Percentiles rank a stretch among this genome's conserved stretches.
Evolutionary conservation across 257 asterid genomes (phyloP).

Genomic region (Lycium barbarum): DNA sequence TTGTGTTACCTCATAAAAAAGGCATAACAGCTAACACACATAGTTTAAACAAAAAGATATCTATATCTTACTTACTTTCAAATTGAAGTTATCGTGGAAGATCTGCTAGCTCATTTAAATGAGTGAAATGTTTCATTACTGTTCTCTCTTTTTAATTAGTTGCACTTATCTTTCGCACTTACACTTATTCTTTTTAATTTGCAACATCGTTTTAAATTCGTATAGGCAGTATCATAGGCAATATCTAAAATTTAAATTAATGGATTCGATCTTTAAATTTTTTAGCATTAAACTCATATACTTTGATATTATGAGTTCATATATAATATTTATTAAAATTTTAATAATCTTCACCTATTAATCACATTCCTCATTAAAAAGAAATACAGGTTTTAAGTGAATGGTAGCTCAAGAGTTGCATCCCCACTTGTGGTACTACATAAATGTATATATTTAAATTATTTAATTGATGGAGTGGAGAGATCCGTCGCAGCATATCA

Average conservation of each 20-base stretch:
- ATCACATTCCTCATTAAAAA: too few relatives aligned
- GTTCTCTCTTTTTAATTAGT: slow-evolving; percentile 18
- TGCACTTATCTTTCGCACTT: background rate
- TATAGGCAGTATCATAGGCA: background rate
- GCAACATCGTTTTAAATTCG: slow-evolving; percentile 16
- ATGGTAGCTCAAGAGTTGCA: too few relatives aligned
- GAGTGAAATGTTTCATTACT: slow-evolving; percentile 75
- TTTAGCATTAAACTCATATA: too few relatives aligned
- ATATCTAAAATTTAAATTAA: too few relatives aligned
- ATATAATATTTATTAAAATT: too few relatives aligned
- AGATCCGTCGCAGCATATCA: background rate
- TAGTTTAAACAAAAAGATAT: background rate
- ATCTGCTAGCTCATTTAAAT: slow-evolving; percentile 39
- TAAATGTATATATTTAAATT: background rate
- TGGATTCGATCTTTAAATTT: background rate
- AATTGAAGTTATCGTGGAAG: background rate
- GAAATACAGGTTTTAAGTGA: too few relatives aligned
- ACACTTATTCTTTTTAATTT: slow-evolving; percentile 22
- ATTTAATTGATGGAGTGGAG: background rate
- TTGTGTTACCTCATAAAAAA: background rate
- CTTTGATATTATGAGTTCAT: background rate
- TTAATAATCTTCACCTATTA: too few relatives aligned
- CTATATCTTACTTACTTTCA: background rate
- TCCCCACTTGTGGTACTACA: background rate
- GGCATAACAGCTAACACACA: background rate